A percentile compares a stretch with the other conserved stretches of the same genome.
Conservation (phyloP, 768 basidiomycete genomes). For the Paxillus ammoniavirescens region DNA sequence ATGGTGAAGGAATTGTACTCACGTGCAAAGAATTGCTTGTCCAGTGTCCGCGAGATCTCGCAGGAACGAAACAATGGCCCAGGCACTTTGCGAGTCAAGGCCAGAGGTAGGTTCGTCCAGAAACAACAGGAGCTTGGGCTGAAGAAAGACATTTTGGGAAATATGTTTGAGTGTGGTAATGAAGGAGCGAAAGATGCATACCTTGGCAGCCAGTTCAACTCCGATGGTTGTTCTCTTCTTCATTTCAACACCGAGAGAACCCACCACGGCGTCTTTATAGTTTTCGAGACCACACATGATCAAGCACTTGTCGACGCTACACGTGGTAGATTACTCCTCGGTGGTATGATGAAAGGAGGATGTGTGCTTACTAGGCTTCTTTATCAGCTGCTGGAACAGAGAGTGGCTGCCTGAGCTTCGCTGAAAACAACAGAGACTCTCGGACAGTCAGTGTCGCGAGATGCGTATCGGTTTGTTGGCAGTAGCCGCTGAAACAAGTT, state of each 20-base stretch:
- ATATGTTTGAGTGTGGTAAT: neutral
- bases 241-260: conserved; percentile 65
- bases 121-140: conserved; percentile 81
- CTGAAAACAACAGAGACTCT: conserved; percentile 79
- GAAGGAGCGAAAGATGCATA: neutral
- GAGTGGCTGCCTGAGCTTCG: conserved; percentile 72
- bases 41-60: conserved; percentile 75
- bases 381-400: conserved; percentile 68
- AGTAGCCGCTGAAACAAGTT: conserved; percentile 59
- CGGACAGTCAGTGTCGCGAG: conserved; percentile 72
- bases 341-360: neutral
- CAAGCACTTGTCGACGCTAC: conserved; percentile 55
- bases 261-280: conserved; percentile 66
- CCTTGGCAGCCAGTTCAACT: conserved; percentile 83
- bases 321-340: neutral
- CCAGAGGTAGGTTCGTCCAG: conserved; percentile 90
- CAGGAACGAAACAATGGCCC: conserved; percentile 78
- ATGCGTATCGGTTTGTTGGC: conserved; percentile 85
- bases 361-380: conserved; percentile 65
- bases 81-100: conserved; percentile 83
- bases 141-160: neutral
- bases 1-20: conserved; percentile 21
- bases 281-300: conserved; percentile 64
- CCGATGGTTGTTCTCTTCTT: conserved; percentile 84
- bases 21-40: conserved; percentile 91